Evolutionary conservation across 2,329 filamentous ascomycete species (phyloP).

Genomic region (Clarireedia paspali): DNA sequence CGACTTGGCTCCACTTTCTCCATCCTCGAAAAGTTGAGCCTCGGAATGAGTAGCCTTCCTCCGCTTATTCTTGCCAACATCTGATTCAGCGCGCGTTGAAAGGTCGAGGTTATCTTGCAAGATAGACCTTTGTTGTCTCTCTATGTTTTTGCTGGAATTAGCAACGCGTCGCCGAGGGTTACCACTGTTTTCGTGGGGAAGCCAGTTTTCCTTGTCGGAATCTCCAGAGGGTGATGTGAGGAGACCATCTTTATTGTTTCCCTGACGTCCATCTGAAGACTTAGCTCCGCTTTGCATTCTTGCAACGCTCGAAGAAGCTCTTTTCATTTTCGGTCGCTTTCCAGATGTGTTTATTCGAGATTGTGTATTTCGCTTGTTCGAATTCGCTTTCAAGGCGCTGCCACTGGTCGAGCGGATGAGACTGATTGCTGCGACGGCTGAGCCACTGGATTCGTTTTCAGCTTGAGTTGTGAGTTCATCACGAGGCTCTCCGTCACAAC

Average conservation of each 20-base stretch:
- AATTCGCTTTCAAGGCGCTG: conserved; percentile 43
- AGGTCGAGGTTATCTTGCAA: conserved; percentile 24
- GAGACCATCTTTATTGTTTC: conserved; percentile 31
- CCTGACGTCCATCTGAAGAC: conserved; percentile 15
- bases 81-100: conserved; percentile 21
- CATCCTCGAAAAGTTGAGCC: conserved; percentile 48
- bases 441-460: conserved; percentile 72
- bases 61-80: conserved; percentile 16
- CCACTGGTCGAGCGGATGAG: conserved; percentile 66
- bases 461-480: conserved; percentile 76
- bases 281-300: conserved; percentile 44
- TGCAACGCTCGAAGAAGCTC: conserved; percentile 54
- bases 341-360: conserved; percentile 27
- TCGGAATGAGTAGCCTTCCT: conserved; percentile 22
- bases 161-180: conserved; percentile 30
- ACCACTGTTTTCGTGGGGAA: conserved; percentile 43
- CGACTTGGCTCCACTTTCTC: conserved; percentile 21
- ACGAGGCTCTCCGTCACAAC: conserved; percentile 71
- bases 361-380: conserved; percentile 56
- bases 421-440: conserved; percentile 73
- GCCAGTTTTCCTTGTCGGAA: conserved; percentile 95
- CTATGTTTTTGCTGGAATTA: conserved; percentile 22
- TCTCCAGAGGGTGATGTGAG: conserved; percentile 53
- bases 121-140: conserved; percentile 15
- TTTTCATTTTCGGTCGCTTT: conserved; percentile 57